phyloP scores from a whole-genome alignment of 1,284 basidiomycete species.

The Cryptococcus maquisensis region DNA sequence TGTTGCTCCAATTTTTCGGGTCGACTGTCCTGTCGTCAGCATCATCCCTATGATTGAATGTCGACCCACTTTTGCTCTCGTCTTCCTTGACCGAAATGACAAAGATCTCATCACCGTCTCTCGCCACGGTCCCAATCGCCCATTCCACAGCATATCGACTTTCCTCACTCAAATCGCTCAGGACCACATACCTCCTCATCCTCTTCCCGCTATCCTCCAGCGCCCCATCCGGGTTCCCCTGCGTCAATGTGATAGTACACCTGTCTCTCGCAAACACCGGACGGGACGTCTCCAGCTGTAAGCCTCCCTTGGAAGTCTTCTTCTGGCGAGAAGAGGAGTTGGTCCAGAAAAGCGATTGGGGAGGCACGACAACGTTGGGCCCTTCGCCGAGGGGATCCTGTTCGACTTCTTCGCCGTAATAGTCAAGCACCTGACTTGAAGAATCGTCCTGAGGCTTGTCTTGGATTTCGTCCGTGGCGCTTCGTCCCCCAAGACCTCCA shows the following conservation, averaged over 20 bases:
- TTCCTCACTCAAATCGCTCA: slow-evolving; percentile 91
- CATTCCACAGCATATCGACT: slow-evolving; percentile 87
- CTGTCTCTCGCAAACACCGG: slow-evolving; percentile 86
- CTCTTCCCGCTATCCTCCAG: slow-evolving; percentile 57
- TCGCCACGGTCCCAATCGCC: slow-evolving; percentile 91
- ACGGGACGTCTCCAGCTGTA: slow-evolving; percentile 60
- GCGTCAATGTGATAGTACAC: slow-evolving; percentile 82
- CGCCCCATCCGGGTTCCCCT: slow-evolving; percentile 67
- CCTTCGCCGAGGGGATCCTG: slow-evolving; percentile 52
- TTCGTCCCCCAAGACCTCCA: slow-evolving; percentile 18
- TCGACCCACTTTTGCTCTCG: slow-evolving; percentile 70
- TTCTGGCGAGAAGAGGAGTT: slow-evolving; percentile 18
- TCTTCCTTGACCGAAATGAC: slow-evolving; percentile 90
- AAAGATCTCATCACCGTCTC: slow-evolving; percentile 88
- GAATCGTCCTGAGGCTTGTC: slow-evolving; percentile 8
- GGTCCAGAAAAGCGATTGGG: slow-evolving; percentile 38
- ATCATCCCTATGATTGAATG: background rate
- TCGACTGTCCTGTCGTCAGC: slow-evolving; percentile 57
- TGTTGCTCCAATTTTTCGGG: slow-evolving; percentile 61
- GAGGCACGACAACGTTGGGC: slow-evolving; percentile 70
- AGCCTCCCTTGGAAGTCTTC: slow-evolving; percentile 28
- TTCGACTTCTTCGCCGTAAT: slow-evolving; percentile 55
- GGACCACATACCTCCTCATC: slow-evolving; percentile 74
- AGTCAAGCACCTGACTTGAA: slow-evolving; percentile 47
- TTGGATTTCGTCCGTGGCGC: slow-evolving; percentile 36